Conservation (phyloP, 257 asterid species). For the Nicotiana attenuata region DNA sequence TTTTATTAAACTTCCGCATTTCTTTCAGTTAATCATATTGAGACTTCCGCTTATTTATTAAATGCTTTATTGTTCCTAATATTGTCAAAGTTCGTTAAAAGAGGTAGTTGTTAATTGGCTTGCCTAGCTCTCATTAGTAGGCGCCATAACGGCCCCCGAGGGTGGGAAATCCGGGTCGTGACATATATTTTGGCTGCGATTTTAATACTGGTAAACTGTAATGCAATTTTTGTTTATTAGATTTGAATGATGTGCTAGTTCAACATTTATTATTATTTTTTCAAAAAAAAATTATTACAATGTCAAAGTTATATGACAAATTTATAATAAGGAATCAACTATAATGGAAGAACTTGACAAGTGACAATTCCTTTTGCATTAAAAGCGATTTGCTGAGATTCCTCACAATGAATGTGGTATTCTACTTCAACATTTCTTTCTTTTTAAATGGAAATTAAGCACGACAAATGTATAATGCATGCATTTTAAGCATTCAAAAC, state of each 20-base stretch:
- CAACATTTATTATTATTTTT: not conserved
- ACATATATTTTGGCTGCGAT: not conserved
- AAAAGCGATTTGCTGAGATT: not conserved
- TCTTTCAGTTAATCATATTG: no score
- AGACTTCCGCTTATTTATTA: no score
- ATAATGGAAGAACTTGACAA: not conserved
- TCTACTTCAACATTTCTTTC: not conserved
- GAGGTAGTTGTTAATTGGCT: no score
- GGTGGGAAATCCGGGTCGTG: no score
- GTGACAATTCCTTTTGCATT: not conserved
- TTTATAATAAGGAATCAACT: not conserved
- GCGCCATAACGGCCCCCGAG: no score
- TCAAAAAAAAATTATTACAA: not conserved
- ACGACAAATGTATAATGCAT: not conserved
- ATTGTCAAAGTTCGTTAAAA: no score
- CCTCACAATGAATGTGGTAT: not conserved
- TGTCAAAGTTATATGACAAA: not conserved
- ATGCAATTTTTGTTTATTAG: not conserved
- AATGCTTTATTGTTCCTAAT: no score
- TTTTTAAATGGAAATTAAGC: not conserved
- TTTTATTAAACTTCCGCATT: no score
- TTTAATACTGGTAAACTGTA: not conserved
- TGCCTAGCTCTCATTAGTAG: no score
- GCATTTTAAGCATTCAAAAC: not conserved
- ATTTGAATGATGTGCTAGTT: not conserved